Conservation (phyloP, 495 filamentous ascomycete genomes). For the Aspergillus affinis region DNA sequence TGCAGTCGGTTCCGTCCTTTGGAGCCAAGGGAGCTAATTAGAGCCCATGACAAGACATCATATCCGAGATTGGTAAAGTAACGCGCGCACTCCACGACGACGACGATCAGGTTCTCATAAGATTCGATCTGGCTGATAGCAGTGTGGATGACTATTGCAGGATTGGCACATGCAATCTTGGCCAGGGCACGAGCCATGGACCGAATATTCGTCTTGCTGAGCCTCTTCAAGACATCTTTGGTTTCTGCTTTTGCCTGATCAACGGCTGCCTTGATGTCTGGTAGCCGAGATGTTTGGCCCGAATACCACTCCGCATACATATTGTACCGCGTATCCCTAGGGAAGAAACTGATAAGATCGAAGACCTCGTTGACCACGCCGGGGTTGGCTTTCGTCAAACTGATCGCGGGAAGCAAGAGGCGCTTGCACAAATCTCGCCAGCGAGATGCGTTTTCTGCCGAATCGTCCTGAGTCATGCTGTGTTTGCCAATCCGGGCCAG, state of each 20-base stretch:
- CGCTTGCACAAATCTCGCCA: slow-evolving; percentile 83
- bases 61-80: slow-evolving; percentile 92
- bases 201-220: slow-evolving; percentile 80
- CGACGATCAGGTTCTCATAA: slow-evolving; percentile 89
- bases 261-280: slow-evolving; percentile 78
- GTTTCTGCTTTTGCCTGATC: slow-evolving; percentile 74
- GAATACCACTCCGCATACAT: slow-evolving; percentile 93
- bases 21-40: slow-evolving; percentile 76
- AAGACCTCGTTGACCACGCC: slow-evolving; percentile 83
- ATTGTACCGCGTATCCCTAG: slow-evolving; percentile 73
- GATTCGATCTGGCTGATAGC: slow-evolving; percentile 84
- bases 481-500: slow-evolving; percentile 77
- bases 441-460: slow-evolving; percentile 62
- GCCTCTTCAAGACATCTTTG: slow-evolving; percentile 74
- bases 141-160: slow-evolving; percentile 86
- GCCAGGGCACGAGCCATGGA: slow-evolving; percentile 82
- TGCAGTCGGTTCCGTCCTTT: slow-evolving; percentile 76
- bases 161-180: slow-evolving; percentile 81
- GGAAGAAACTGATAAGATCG: slow-evolving; percentile 73
- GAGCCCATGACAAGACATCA: slow-evolving; percentile 85
- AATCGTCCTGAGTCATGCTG: slow-evolving; percentile 68
- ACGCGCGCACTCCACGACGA: slow-evolving; percentile 86
- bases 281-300: slow-evolving; percentile 69
- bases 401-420: slow-evolving; percentile 79
- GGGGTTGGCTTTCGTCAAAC: slow-evolving; percentile 77